Evolutionary conservation across 208 protist species (phyloP), one percentile per base, ranked within the genome.

Genomic region (Wallacemonas rigidus): DNA sequence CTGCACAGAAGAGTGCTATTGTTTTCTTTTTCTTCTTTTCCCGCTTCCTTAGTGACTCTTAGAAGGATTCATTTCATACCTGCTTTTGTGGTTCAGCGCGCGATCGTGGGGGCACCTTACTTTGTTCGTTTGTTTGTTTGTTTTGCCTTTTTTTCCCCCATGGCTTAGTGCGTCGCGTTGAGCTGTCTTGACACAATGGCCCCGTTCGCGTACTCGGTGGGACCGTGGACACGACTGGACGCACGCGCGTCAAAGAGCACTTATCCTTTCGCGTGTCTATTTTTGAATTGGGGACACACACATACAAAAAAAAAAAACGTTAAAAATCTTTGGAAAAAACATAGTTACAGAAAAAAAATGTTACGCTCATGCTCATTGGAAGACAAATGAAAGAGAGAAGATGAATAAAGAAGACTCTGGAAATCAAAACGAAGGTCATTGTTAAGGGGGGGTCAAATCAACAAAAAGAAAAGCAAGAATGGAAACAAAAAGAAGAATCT

Each of bases 341-440:
- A 26, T 26, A 0, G 26, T 26, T 26, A 26, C 26, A 26, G 53
- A 43, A 70, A 71, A 71, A 67, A 63, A 69, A 15, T 62, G 38
- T 62, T 35, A 62, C 56, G 17, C 56, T 62, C 56, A 62, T 44
- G 56, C 56, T 62, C 56, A 62, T 62, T 62, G 62, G 58, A 72
- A 67, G 39, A 65, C 56, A 80, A 65, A 71, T 63, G 15, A 56
- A 57, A 38, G 55, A 41, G 40, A 36, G 55, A 38, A 47, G 38
- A 47, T 53, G 17, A 45, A 1, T 38, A 54, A 35, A 17, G 51
- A 62, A 38, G n/a, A 62, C 15, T 5, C 56, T 62, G 56, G 38
- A 62, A 62, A 62, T 44, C 41, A 71, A 60, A 60, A 69, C 26
- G 26, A 26, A 26, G 26, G 26, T 26, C 26, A 26, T 26, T 26